Evolutionary conservation across 257 asterid species (phyloP).

Genomic region (Plectranthus barbatus): DNA sequence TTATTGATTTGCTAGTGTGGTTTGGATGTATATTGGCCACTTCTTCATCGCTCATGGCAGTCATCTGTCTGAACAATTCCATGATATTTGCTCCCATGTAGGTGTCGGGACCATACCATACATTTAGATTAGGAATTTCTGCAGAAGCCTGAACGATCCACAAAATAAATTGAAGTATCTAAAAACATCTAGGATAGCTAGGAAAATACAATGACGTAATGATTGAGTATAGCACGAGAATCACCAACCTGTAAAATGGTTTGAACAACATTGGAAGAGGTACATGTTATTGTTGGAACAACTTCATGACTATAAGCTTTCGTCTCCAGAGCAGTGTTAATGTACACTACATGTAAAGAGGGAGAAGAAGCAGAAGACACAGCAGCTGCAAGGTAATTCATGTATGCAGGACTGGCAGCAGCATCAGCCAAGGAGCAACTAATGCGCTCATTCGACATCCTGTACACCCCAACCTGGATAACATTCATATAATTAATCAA

Average conservation of each 20-base stretch:
- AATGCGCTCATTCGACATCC: constrained; percentile 84
- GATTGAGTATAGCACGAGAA: background rate
- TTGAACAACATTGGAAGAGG: constrained; percentile 91
- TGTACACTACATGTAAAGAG: constrained; percentile 85
- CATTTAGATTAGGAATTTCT: constrained; percentile 58
- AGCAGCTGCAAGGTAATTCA: constrained; percentile 68
- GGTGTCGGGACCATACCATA: constrained; percentile 96
- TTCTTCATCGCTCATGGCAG: constrained; percentile 84
- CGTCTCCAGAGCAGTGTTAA: constrained; percentile 89
- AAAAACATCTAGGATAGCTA: background rate
- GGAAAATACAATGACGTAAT: background rate
- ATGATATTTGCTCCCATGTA: constrained; percentile 95
- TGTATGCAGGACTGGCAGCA: constrained; percentile 82
- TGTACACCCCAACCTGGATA: constrained; percentile 80
- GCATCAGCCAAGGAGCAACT: constrained; percentile 97
- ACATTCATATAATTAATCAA: background rate
- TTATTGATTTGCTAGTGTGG: constrained; percentile 55
- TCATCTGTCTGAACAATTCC: constrained; percentile 83
- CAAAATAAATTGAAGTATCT: constrained; percentile 1
- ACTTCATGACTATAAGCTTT: constrained; percentile 89
- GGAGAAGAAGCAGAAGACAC: constrained; percentile 70
- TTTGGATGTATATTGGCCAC: constrained; percentile 72
- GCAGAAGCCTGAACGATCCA: constrained; percentile 63
- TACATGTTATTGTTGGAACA: constrained; percentile 96
- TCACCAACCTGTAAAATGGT: constrained; percentile 75